A percentile compares a stretch with the other conserved stretches of the same genome.
Evolutionary conservation across 768 basidiomycete genomes (phyloP).

Genomic region (Gloeopeniophorella convolvens): DNA sequence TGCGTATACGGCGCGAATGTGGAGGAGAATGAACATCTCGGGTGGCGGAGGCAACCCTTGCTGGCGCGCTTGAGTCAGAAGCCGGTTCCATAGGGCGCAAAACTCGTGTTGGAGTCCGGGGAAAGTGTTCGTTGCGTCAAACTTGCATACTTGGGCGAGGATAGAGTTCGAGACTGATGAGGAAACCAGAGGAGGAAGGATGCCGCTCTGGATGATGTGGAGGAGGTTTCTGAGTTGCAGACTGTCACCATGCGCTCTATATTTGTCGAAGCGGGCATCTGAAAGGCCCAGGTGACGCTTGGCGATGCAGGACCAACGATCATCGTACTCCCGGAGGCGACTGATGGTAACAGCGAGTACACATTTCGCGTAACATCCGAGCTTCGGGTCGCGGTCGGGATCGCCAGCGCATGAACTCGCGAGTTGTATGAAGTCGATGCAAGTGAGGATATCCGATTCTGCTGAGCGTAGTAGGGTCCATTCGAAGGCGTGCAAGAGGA

Average conservation of each 20-base stretch:
- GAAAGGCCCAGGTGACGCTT: background rate
- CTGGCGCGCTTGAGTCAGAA: too few species aligned
- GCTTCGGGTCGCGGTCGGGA: too few species aligned
- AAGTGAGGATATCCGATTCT: too few species aligned
- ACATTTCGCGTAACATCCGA: background rate
- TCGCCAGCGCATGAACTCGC: too few species aligned
- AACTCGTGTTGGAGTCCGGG: background rate
- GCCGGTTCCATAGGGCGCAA: slow-evolving; percentile 1
- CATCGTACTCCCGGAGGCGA: background rate
- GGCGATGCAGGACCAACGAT: slow-evolving; percentile 1
- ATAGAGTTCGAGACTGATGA: background rate
- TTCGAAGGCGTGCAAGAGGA: too few species aligned
- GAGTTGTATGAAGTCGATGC: too few species aligned
- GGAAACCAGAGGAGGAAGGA: background rate
- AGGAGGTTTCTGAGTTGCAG: background rate
- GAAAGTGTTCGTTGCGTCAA: background rate
- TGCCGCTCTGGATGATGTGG: background rate
- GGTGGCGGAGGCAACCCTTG: too few species aligned
- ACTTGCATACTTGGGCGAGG: background rate
- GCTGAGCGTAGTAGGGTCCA: too few species aligned
- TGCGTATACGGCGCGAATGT: too few species aligned
- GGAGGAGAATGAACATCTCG: too few species aligned
- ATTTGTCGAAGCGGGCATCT: background rate
- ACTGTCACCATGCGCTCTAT: slow-evolving; percentile 1
- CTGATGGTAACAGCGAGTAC: background rate